Evolutionary conservation across 2,329 filamentous ascomycete genomes (phyloP).

Genomic region (Penicillium fuscoglaucum): DNA sequence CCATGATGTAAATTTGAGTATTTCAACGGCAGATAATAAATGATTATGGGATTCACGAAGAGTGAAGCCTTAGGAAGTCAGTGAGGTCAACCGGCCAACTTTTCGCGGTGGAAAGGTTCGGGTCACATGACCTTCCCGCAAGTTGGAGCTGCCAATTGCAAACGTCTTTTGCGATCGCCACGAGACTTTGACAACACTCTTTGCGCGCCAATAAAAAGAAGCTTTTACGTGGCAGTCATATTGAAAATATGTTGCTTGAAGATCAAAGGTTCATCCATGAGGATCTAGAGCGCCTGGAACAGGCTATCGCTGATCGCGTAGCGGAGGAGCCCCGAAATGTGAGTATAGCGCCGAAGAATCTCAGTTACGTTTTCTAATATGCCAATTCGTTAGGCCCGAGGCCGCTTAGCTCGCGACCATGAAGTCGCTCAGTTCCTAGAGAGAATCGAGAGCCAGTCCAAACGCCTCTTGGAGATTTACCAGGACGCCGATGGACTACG

Average conservation of each 20-base stretch:
- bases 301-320: conserved; percentile 86
- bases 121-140: conserved; percentile 22
- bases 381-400: conserved; percentile 69
- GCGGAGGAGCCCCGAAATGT: conserved; percentile 86
- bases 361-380: conserved; percentile 21
- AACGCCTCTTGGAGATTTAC: conserved; percentile 79
- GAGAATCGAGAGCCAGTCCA: conserved; percentile 83
- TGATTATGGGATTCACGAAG: conserved; percentile 10
- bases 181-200: conserved; percentile 4
- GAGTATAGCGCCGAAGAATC: conserved; percentile 39
- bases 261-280: conserved; percentile 93
- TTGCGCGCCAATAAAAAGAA: conserved; percentile 1
- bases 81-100: conserved; percentile 17
- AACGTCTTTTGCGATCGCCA: conserved; percentile 11
- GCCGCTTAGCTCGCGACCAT: conserved; percentile 86
- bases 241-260: conserved; percentile 71
- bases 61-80: conserved; percentile 6
- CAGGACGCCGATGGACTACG: conserved; percentile 71
- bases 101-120: conserved; percentile 25
- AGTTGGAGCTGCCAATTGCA: conserved; percentile 23
- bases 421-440: conserved; percentile 83
- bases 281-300: conserved; percentile 93
- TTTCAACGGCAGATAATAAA: conserved; percentile 14
- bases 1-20: conserved; percentile 62
- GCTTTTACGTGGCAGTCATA: background rate